A percentile compares a stretch with the other conserved stretches of the same genome.
These are phyloP conservation scores for Stenocarpella maydis DNA, from an alignment of 2,329 filamentous ascomycete species.

Conservation along the genomic window DNA sequence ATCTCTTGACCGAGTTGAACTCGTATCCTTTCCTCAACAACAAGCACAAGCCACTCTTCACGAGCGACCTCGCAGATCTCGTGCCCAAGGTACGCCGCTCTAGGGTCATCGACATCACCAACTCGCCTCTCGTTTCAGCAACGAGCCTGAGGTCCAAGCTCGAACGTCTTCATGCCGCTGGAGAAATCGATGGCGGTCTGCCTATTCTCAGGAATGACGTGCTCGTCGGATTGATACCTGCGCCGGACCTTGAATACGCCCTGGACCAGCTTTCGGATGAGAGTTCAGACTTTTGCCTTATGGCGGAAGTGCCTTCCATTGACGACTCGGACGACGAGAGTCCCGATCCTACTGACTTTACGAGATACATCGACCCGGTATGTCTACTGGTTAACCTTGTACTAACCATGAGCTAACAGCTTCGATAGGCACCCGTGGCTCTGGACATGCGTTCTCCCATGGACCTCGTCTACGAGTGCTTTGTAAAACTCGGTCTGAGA, in stretches of 20 bases:
- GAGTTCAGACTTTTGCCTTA: slow-evolving; percentile 77
- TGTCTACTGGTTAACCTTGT: slow-evolving; percentile 42
- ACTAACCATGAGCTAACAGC: not conserved
- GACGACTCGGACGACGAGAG: slow-evolving; percentile 69
- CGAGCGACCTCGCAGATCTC: slow-evolving; percentile 86
- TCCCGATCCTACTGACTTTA: slow-evolving; percentile 82
- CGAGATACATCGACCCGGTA: slow-evolving; percentile 87
- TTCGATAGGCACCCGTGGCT: slow-evolving; percentile 75
- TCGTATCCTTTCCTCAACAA: slow-evolving; percentile 97
- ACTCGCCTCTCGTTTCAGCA: slow-evolving; percentile 81
- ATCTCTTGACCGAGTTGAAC: slow-evolving; percentile 95
- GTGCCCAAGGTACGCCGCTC: slow-evolving; percentile 77
- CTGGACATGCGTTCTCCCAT: slow-evolving; percentile 90
- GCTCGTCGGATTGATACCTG: slow-evolving; percentile 90
- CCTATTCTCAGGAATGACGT: slow-evolving; percentile 83
- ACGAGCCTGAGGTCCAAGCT: slow-evolving; percentile 80
- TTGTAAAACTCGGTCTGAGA: slow-evolving; percentile 89
- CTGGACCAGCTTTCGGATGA: slow-evolving; percentile 86
- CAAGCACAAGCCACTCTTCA: slow-evolving; percentile 91
- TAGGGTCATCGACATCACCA: slow-evolving; percentile 87
- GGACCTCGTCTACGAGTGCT: slow-evolving; percentile 96
- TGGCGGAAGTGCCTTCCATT: slow-evolving; percentile 73
- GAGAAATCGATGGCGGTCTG: slow-evolving; percentile 90
- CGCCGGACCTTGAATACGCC: slow-evolving; percentile 91
- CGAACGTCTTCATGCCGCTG: slow-evolving; percentile 80